Base-by-base conservation (phyloP, 2,329 filamentous ascomycete species). In the Laburnicola sp. region DNA sequence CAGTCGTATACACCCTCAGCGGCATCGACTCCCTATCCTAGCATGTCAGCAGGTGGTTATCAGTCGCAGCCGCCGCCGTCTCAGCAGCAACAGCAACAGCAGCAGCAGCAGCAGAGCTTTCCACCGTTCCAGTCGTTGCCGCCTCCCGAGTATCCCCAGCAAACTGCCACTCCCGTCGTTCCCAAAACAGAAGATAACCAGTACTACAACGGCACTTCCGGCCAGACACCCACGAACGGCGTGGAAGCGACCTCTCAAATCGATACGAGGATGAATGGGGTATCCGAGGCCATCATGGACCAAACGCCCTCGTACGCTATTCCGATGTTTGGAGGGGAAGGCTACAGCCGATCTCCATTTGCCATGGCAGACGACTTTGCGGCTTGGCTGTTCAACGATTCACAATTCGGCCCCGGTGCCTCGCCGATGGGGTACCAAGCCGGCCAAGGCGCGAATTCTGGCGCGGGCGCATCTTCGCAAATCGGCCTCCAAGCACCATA, bases 351-450 rank as follows among this genome's bases (percentile, higher is more conserved):
- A 50, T 96, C 91, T 2, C 91, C 93, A 0, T 93, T 93, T 67
- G 86, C 88, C 6, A 88, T 95, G 76, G 87, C 89, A 0, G 90
- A 95, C 66, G 91, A 96, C 65, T 94, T 94, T 64, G 86, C 92
- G 58, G 86, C 87, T 4, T 96, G 88, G 79, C 74, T 95, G 25
- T 95, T 95, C 74, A 92, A 88, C 66, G 86, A 85, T 31, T 81
- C 81, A 16, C 76, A 82, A 11, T 76, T 82, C 27, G 66, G 68
- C 27, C 60, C 72, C 31, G 66, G 68, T 26, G 65, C 65, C 28
- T 74, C 71, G 16, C 72, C 73, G 2, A 74, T 75, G 72, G 65
- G 60, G 31, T 72, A 73, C 36, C 63, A 59, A 3, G 54, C 56
- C 23, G 58, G 56, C 7, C 53, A 53, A 37, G 54, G 54, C 8